Base-by-base conservation (phyloP, 371 early-diverging fungal genomes). In the Blyttiomyces sp. region DNA sequence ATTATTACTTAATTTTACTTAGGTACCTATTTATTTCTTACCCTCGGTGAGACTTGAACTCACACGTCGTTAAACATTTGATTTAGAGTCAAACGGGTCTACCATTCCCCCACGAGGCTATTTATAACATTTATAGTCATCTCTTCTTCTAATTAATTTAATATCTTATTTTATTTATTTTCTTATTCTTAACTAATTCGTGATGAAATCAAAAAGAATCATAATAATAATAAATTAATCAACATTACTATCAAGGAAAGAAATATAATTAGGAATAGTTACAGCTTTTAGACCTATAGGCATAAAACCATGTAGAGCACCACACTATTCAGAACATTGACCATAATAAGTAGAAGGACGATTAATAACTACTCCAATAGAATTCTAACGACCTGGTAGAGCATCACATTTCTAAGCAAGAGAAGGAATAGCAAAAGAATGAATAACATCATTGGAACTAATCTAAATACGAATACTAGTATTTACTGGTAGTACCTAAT, bases 271-370 rank as follows among this genome's bases (percentile, higher is more conserved):
- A 61, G 57, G 31, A 36, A 61, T 50, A 61, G 62, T 50, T 54
- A 64, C 65, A 13, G 62, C 62, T 63, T 61, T 61, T 21, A 64
- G 31, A 49, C 43, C 49, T 45, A 67, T 67, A 56, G 68, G 68
- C 68, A 59, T 67, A 50, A 43, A 44, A 43, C 49, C 63, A 53
- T 67, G 68, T 31, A 58, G 43, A 50, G 48, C 39, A 61, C 68
- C 68, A 66, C 68, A 67, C 43, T 68, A 34, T 68, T 67, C 68
- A 67, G 31, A 28, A 59, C 68, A 67, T 67, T 67, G 68, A 67
- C 68, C 68, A 66, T 67, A 67, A 67, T 28, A 67, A 66, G 44
- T 46, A 67, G 48, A 39, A 42, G 64, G 59, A 28, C 68, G 21
- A 44, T 66, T 66, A 67, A 66, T 66, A 60, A 66, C 54, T 35